phyloP scores from a whole-genome alignment of 106 monocot genomes.

The Chionographis japonica region DNA sequence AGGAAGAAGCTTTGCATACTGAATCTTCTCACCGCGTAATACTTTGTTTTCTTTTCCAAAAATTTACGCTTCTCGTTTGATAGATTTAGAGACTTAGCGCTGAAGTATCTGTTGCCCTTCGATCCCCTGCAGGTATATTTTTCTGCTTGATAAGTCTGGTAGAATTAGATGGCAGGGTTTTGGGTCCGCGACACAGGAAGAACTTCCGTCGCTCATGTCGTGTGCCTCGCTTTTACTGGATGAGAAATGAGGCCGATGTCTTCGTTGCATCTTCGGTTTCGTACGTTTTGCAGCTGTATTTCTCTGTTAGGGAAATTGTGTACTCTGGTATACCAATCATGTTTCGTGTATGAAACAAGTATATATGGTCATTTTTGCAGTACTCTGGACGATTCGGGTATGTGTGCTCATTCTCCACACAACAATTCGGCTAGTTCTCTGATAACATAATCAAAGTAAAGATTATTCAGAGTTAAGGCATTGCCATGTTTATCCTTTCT shows the following conservation, averaged over 20 bases:
- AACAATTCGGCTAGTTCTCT: too few relatives aligned
- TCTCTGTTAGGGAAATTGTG: too few relatives aligned
- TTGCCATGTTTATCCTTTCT: too few relatives aligned
- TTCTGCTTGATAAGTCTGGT: slow-evolving; percentile 66
- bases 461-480: too few relatives aligned
- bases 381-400: too few relatives aligned
- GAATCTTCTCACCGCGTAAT: slow-evolving; percentile 92
- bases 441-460: too few relatives aligned
- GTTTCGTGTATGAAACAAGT: too few relatives aligned
- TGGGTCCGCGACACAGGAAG: slow-evolving; percentile 78
- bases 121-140: slow-evolving; percentile 62
- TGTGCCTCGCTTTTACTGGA: slow-evolving; percentile 62
- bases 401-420: too few relatives aligned
- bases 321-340: too few relatives aligned
- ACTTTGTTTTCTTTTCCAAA: neutral
- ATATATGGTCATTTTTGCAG: too few relatives aligned
- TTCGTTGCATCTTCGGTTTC: neutral
- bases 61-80: neutral
- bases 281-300: too few relatives aligned
- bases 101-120: slow-evolving; percentile 1
- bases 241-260: slow-evolving; percentile 31
- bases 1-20: slow-evolving; percentile 79
- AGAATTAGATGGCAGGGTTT: slow-evolving; percentile 97
- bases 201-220: slow-evolving; percentile 60
- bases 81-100: neutral